Conservation (phyloP, 352 stramenopile species). For the Pythium aristosporum region DNA sequence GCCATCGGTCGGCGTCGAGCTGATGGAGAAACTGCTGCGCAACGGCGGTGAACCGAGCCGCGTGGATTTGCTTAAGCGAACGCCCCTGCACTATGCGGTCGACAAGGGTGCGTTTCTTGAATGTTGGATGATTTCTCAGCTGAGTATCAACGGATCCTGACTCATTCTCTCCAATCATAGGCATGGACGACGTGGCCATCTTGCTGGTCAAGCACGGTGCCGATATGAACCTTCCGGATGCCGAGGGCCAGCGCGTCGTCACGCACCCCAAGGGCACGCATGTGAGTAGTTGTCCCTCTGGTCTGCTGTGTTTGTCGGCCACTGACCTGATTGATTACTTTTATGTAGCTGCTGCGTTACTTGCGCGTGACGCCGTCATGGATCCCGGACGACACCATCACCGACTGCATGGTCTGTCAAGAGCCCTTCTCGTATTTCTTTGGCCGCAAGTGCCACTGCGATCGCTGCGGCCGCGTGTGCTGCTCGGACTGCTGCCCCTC, state of each 20-base stretch:
- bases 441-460: conserved; percentile 69
- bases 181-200: conserved; percentile 59
- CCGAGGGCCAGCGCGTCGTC: conserved; percentile 53
- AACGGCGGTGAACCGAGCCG: conserved; percentile 52
- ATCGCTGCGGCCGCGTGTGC: conserved; percentile 72
- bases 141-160: background rate
- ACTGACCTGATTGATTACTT: background rate
- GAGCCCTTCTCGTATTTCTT: conserved; percentile 74
- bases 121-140: background rate
- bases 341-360: conserved; percentile 48
- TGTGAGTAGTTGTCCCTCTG: conserved; percentile 32
- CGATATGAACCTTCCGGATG: conserved; percentile 71
- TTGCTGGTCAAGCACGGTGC: conserved; percentile 62
- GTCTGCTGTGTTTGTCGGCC: background rate
- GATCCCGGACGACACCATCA: conserved; percentile 59
- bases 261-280: conserved; percentile 56
- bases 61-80: conserved; percentile 73
- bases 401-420: conserved; percentile 71
- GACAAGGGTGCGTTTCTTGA: conserved; percentile 54
- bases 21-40: conserved; percentile 64
- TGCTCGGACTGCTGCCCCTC: conserved; percentile 72
- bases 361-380: conserved; percentile 55
- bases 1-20: conserved; percentile 36
- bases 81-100: conserved; percentile 70
- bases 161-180: conserved; percentile 24